Evolutionary conservation across 2,329 filamentous ascomycete genomes (phyloP).

Genomic region (Phialemoniopsis sp.): DNA sequence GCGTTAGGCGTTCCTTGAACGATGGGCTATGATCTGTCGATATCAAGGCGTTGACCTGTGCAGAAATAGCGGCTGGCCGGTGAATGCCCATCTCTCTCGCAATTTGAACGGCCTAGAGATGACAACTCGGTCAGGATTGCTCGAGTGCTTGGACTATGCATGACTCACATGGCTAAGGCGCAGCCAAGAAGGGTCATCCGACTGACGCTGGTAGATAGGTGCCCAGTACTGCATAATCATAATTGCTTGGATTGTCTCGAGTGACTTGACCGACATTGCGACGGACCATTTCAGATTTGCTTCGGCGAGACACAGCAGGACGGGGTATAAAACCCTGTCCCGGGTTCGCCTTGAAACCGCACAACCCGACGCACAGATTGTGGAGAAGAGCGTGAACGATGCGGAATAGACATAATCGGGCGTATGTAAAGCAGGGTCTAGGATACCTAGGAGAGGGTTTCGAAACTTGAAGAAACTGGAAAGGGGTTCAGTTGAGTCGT

Average conservation of each 20-base stretch:
- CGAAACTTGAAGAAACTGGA: constrained; percentile 15
- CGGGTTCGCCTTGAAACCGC: constrained; percentile 15
- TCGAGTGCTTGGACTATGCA: neutral
- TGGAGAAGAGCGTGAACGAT: constrained; percentile 18
- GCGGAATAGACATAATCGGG: constrained; percentile 13
- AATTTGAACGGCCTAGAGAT: constrained; percentile 12
- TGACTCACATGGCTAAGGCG: constrained; percentile 14
- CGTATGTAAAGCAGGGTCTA: constrained; percentile 16
- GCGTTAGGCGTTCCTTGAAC: constrained; percentile 10
- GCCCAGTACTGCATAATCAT: constrained; percentile 18
- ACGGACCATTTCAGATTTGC: constrained; percentile 18
- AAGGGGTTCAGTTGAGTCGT: neutral
- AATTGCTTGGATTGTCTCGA: constrained; percentile 18
- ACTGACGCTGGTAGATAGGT: constrained; percentile 10
- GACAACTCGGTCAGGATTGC: neutral
- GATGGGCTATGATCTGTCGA: constrained; percentile 4
- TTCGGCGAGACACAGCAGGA: constrained; percentile 15
- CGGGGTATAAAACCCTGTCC: constrained; percentile 14
- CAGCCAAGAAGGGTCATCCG: constrained; percentile 18
- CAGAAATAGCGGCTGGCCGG: constrained; percentile 9
- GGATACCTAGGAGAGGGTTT: constrained; percentile 15
- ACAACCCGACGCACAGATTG: constrained; percentile 16
- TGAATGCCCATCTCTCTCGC: constrained; percentile 16
- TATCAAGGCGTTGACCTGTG: constrained; percentile 11
- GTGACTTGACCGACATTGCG: constrained; percentile 15